phyloP scores from a whole-genome alignment of 345 rosid species.

The Adansonia digitata region DNA sequence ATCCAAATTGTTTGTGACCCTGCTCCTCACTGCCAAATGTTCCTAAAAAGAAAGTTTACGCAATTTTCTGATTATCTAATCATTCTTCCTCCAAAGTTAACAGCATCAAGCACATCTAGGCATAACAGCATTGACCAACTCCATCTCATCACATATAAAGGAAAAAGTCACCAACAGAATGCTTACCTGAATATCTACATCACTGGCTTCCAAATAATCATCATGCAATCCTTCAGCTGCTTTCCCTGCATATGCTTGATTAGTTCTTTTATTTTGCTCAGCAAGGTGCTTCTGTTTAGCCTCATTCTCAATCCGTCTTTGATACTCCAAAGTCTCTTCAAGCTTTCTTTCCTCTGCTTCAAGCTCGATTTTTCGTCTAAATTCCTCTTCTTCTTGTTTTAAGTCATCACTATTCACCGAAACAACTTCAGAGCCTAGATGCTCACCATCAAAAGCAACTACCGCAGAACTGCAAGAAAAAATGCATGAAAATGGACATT shows the following conservation, averaged over 20 bases:
- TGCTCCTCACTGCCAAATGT: conserved; percentile 27
- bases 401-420: conserved; percentile 40
- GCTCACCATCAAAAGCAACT: conserved; percentile 48
- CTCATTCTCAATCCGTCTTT: conserved; percentile 84
- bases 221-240: conserved; percentile 29
- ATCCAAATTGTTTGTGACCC: conserved; percentile 31
- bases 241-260: conserved; percentile 31
- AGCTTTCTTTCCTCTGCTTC: conserved; percentile 92
- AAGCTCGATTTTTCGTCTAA: conserved; percentile 66
- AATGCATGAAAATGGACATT: conserved; percentile 19
- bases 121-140: background rate
- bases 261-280: conserved; percentile 64
- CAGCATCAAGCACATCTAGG: background rate
- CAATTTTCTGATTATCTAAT: background rate
- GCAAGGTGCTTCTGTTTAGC: conserved; percentile 84
- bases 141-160: conserved; percentile 14
- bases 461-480: conserved; percentile 50
- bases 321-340: conserved; percentile 79
- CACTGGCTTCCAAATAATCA: conserved; percentile 25
- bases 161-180: conserved; percentile 8
- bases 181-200: conserved; percentile 32
- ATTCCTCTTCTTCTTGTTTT: conserved; percentile 68
- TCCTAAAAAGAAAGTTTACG: conserved; percentile 34
- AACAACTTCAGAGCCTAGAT: conserved; percentile 42
- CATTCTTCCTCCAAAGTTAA: background rate